These are phyloP conservation scores for Aspergillus persii DNA, from an alignment of 2,329 filamentous ascomycete genomes.

Conservation along the genomic window DNA sequence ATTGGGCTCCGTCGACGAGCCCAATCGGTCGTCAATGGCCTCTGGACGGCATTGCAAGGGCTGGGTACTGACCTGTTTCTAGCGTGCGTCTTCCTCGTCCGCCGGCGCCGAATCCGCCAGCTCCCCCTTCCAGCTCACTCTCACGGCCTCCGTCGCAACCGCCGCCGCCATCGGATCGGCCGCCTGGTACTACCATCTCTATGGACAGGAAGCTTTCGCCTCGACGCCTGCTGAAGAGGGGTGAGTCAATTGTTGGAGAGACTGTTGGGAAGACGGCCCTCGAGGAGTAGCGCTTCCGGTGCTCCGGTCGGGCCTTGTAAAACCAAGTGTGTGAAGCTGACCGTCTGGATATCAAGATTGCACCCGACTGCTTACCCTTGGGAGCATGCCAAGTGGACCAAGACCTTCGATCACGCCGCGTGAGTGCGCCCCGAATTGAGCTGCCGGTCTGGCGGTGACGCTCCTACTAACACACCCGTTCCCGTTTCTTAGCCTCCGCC, in stretches of 20 bases:
- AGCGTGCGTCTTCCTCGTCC: conserved; percentile 68
- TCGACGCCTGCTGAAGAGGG: conserved; percentile 96
- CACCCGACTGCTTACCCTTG: conserved; percentile 91
- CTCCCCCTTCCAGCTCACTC: conserved; percentile 77
- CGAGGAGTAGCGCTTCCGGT: conserved; percentile 14
- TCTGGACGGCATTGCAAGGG: conserved; percentile 30
- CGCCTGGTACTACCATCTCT: conserved; percentile 67
- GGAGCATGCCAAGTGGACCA: conserved; percentile 87
- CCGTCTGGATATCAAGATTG: conserved; percentile 59
- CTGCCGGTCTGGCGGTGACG: conserved; percentile 7
- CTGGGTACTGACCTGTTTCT: conserved; percentile 38
- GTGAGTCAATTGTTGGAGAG: conserved; percentile 60
- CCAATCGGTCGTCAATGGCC: conserved; percentile 26
- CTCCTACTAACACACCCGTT: conserved; percentile 20
- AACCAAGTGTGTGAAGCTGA: conserved; percentile 23
- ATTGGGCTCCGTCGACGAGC: conserved; percentile 28
- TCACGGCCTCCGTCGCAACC: conserved; percentile 82
- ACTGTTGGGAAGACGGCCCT: conserved; percentile 15
- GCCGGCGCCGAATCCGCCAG: conserved; percentile 67
- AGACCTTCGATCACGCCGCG: conserved; percentile 96
- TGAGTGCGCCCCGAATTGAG: conserved; percentile 54
- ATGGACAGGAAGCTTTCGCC: conserved; percentile 82
- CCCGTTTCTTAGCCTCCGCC: conserved; percentile 70
- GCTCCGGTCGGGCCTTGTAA: conserved; percentile 24
- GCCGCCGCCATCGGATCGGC: conserved; percentile 82